phyloP scores from a whole-genome alignment of 2,329 filamentous ascomycete species.

The Gaeumannomyces sp. region DNA sequence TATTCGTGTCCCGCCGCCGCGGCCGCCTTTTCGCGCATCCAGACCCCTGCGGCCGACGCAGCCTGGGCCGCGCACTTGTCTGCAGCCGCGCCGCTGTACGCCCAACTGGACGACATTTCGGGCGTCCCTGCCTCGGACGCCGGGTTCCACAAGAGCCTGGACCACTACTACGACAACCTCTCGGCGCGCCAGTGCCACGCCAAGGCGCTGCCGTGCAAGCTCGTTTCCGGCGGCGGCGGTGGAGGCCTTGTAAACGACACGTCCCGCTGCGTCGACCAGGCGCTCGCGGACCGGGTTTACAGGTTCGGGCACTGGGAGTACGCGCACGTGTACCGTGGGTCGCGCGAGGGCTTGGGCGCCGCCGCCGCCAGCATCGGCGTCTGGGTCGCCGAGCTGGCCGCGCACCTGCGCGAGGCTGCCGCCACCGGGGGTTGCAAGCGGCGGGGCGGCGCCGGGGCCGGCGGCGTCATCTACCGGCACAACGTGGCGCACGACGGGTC shows the following conservation, averaged over 20 bases:
- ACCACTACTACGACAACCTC: slow-evolving; percentile 82
- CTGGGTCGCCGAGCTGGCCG: slow-evolving; percentile 65
- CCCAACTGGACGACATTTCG: slow-evolving; percentile 59
- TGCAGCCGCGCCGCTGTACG: slow-evolving; percentile 47
- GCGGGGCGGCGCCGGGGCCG: not conserved
- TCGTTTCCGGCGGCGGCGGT: slow-evolving; percentile 28
- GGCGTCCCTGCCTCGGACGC: slow-evolving; percentile 50
- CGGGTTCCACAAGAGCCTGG: slow-evolving; percentile 65
- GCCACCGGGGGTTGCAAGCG: no score
- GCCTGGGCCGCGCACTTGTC: slow-evolving; percentile 61
- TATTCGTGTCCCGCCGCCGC: slow-evolving; percentile 57
- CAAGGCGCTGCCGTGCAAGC: slow-evolving; percentile 65
- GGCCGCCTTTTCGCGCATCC: slow-evolving; percentile 12
- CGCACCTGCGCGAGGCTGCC: slow-evolving; percentile 53
- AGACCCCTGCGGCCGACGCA: slow-evolving; percentile 30
- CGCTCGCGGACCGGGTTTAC: slow-evolving; percentile 63
- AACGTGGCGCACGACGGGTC: slow-evolving; percentile 79
- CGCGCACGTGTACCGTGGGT: slow-evolving; percentile 67
- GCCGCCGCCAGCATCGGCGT: slow-evolving; percentile 61
- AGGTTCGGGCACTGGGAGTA: slow-evolving; percentile 77
- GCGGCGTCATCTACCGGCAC: slow-evolving; percentile 50
- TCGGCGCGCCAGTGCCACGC: slow-evolving; percentile 71
- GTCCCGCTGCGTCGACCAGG: slow-evolving; percentile 52
- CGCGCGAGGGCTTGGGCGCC: slow-evolving; percentile 53
- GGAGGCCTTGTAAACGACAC: slow-evolving; percentile 30